phyloP scores from a whole-genome alignment of 192 early-diverging fungal species.

The Coemansia sp. region DNA sequence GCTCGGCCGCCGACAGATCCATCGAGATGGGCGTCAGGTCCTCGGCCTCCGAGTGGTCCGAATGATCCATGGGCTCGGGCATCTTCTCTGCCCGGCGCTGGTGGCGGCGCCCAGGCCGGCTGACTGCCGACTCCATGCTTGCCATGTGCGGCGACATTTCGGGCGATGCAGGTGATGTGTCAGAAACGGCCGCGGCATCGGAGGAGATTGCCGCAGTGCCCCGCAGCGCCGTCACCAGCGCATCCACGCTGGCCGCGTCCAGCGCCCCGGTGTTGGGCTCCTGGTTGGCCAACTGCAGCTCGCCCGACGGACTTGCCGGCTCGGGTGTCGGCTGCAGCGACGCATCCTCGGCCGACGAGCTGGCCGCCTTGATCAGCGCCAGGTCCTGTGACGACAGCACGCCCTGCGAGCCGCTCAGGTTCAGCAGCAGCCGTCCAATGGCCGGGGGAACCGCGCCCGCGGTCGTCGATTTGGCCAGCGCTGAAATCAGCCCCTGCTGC shows the following conservation, averaged over 20 bases:
- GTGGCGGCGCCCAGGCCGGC: not conserved
- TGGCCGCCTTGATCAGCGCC: constrained; percentile 16
- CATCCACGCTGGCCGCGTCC: constrained; percentile 37
- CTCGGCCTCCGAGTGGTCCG: constrained; percentile 15
- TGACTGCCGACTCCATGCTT: not conserved
- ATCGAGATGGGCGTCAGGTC: constrained; percentile 12
- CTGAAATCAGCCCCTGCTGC: constrained; percentile 22
- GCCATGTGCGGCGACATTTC: not conserved
- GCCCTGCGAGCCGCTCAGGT: constrained; percentile 28
- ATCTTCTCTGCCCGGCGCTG: constrained; percentile 13
- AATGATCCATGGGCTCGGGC: not conserved
- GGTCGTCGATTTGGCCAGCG: constrained; percentile 22
- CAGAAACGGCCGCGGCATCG: not conserved
- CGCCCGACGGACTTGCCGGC: constrained; percentile 19
- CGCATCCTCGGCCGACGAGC: not conserved
- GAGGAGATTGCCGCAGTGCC: constrained; percentile 33
- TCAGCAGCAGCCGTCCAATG: constrained; percentile 24
- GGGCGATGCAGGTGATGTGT: too few species aligned
- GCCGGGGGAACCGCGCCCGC: constrained; percentile 9
- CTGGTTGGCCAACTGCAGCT: constrained; percentile 4
- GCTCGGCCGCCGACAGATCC: constrained; percentile 39
- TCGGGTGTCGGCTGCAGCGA: constrained; percentile 19
- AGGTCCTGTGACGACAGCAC: constrained; percentile 39
- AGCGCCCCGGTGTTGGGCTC: constrained; percentile 7
- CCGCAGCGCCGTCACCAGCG: constrained; percentile 30